phyloP scores from a whole-genome alignment of 2,329 filamentous ascomycete species.

The Aphanocladium album region DNA sequence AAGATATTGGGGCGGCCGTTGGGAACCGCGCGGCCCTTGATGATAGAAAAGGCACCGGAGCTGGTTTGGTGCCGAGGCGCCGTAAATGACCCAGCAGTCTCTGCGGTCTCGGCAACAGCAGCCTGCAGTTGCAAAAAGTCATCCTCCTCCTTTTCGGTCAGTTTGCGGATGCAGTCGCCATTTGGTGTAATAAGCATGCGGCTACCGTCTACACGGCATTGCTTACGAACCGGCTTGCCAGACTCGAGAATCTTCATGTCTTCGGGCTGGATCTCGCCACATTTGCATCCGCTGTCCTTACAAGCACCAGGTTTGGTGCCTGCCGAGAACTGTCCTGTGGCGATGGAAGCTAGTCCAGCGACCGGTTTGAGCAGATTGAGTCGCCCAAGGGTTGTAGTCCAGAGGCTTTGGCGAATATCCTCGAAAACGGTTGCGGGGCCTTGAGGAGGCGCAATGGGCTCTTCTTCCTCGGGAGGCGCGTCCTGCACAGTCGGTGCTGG shows the following conservation, averaged over 20 bases:
- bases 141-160: slow-evolving; percentile 64
- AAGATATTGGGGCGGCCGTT: slow-evolving; percentile 60
- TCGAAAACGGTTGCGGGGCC: slow-evolving; percentile 31
- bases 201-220: slow-evolving; percentile 53
- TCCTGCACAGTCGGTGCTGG: neutral
- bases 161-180: slow-evolving; percentile 69
- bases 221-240: slow-evolving; percentile 55
- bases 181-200: slow-evolving; percentile 70
- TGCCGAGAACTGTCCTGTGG: neutral
- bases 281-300: slow-evolving; percentile 34
- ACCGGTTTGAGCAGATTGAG: slow-evolving; percentile 35
- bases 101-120: slow-evolving; percentile 44
- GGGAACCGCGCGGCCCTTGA: slow-evolving; percentile 60
- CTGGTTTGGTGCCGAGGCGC: slow-evolving; percentile 50
- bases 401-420: slow-evolving; percentile 30
- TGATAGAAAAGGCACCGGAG: slow-evolving; percentile 54
- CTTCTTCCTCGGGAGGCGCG: slow-evolving; percentile 13
- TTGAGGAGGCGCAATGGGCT: slow-evolving; percentile 21
- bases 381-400: slow-evolving; percentile 29
- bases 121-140: slow-evolving; percentile 66
- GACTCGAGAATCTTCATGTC: slow-evolving; percentile 52
- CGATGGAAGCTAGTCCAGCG: slow-evolving; percentile 15
- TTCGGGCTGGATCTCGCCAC: slow-evolving; percentile 37
- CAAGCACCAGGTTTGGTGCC: slow-evolving; percentile 25
- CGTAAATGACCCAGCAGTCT: slow-evolving; percentile 51